Evolutionary conservation across 2,329 filamentous ascomycete species (phyloP), one percentile per base, ranked within the genome.

Genomic region (Fusarium sp.): DNA sequence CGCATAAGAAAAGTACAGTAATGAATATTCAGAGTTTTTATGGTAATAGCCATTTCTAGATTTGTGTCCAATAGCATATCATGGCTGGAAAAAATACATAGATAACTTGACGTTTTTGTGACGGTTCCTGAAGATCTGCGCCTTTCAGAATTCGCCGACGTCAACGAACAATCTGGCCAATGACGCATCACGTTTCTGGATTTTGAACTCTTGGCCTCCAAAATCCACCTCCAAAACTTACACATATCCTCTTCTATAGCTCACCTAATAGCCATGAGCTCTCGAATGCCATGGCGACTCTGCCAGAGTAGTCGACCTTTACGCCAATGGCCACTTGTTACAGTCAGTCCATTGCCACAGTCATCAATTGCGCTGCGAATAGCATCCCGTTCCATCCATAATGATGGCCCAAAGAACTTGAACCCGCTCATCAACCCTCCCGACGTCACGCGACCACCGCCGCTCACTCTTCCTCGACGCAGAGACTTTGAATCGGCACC

Each of bases 401-500:
- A 73, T 61, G 74, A 70, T 30, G 73, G 68, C 22, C 68, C 71
- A 57, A 73, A 76, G 63, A 78, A 66, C 71, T 76, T 72, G 71
- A 82, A 76, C 61, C 72, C 80, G 32, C 76, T 81, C 52, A 76
- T 94, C 73, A 97, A 97, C 81, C 91, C 92, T 0, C 92, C 94
- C 0, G 76, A 82, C 12, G 88, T 89, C 49, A 96, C 93, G 1
- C 90, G 91, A 24, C 92, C 95, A 1, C 89, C 93, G 1, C 85
- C 87, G 0, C 85, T 97, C 67, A 79, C 84, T 45, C 82, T 93
- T 4, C 93, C 93, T 9, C 77, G 79, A 8, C 86, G 88, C 56
- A 79, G 80, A 59, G 75, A 79, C 40, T 75, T 75, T 20, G 71
- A 77, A 22, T 81, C 78, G 18, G 67, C 71, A 3, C 72, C 75